Percentiles rank a stretch among this genome's conserved stretches.
Evolutionary conservation across 345 rosid genomes (phyloP).

Genomic region (Conringia planisiliqua): DNA sequence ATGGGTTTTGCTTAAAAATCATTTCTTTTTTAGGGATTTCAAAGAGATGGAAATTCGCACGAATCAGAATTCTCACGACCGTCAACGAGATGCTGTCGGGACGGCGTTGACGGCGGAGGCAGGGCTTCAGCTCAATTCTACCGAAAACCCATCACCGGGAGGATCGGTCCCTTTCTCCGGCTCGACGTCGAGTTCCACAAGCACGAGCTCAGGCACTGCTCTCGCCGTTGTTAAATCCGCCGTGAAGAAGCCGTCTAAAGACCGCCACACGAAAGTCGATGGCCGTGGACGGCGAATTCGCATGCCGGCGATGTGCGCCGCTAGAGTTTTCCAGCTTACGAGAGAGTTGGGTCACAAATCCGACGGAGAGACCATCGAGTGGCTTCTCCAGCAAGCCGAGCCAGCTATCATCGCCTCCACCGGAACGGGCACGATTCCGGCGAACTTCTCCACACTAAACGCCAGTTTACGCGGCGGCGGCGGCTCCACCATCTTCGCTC

Average conservation of each 20-base stretch:
- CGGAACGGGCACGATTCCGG: constrained; percentile 85
- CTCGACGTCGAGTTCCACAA: constrained; percentile 18
- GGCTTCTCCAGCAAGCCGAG: constrained; percentile 85
- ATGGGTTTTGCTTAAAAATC: not conserved
- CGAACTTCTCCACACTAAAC: constrained; percentile 73
- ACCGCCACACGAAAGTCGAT: constrained; percentile 81
- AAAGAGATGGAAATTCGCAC: constrained; percentile 28
- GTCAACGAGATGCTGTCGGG: constrained; percentile 33
- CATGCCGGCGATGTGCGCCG: constrained; percentile 85
- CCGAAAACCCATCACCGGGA: constrained; percentile 36
- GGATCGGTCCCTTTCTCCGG: constrained; percentile 43
- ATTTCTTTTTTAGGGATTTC: not conserved
- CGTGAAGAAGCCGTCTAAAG: constrained; percentile 62
- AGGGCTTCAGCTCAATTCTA: constrained; percentile 36
- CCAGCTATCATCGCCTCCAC: constrained; percentile 72
- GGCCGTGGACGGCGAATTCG: constrained; percentile 87
- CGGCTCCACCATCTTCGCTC: constrained; percentile 55
- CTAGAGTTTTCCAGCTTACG: constrained; percentile 75
- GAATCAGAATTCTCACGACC: constrained; percentile 29
- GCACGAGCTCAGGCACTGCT: constrained; percentile 26
- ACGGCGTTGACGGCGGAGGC: constrained; percentile 11
- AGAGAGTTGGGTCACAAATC: constrained; percentile 78
- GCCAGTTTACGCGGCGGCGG: constrained; percentile 66
- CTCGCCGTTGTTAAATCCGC: constrained; percentile 33
- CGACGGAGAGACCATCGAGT: constrained; percentile 81